Evolutionary conservation across 2,329 filamentous ascomycete genomes (phyloP).

Genomic region (Pseudopyrenochaeta lycopersici): DNA sequence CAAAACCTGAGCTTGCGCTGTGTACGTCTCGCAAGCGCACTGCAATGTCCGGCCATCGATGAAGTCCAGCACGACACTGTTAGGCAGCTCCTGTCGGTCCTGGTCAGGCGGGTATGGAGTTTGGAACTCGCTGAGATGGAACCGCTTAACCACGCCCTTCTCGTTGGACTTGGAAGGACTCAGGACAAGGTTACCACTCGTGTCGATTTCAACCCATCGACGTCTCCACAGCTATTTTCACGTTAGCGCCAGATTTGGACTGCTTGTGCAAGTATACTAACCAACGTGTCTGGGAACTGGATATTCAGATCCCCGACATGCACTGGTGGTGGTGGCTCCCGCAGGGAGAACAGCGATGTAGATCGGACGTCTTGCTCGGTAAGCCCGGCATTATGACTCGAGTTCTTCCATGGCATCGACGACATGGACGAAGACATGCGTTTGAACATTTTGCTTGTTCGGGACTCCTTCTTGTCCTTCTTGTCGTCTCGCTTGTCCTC

Average conservation of each 20-base stretch:
- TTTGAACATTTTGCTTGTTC: slow-evolving; percentile 70
- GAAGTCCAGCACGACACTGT: slow-evolving; percentile 76
- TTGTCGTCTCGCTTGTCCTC: slow-evolving; percentile 52
- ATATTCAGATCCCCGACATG: slow-evolving; percentile 92
- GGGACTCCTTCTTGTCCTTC: slow-evolving; percentile 64
- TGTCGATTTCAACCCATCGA: slow-evolving; percentile 85
- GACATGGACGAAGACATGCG: slow-evolving; percentile 71
- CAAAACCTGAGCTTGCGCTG: slow-evolving; percentile 46
- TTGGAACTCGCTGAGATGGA: slow-evolving; percentile 85
- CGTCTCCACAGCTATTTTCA: slow-evolving; percentile 81
- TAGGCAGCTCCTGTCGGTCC: slow-evolving; percentile 89
- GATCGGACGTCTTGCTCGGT: slow-evolving; percentile 49
- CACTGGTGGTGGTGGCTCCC: slow-evolving; percentile 64
- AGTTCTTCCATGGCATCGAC: slow-evolving; percentile 60
- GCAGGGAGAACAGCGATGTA: slow-evolving; percentile 37
- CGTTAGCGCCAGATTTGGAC: slow-evolving; percentile 7
- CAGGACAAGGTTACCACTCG: slow-evolving; percentile 82
- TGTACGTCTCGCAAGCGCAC: slow-evolving; percentile 59
- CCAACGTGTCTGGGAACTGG: slow-evolving; percentile 92
- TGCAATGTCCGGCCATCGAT: slow-evolving; percentile 69
- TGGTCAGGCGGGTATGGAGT: slow-evolving; percentile 84
- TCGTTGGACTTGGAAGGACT: slow-evolving; percentile 72
- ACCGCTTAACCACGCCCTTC: slow-evolving; percentile 75
- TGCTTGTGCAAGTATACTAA: slow-evolving; percentile 37
- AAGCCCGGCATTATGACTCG: slow-evolving; percentile 49